These are phyloP conservation scores for Nymphaea colorata DNA, from an alignment of 164 flowering plant species.

Conservation along the genomic window DNA sequence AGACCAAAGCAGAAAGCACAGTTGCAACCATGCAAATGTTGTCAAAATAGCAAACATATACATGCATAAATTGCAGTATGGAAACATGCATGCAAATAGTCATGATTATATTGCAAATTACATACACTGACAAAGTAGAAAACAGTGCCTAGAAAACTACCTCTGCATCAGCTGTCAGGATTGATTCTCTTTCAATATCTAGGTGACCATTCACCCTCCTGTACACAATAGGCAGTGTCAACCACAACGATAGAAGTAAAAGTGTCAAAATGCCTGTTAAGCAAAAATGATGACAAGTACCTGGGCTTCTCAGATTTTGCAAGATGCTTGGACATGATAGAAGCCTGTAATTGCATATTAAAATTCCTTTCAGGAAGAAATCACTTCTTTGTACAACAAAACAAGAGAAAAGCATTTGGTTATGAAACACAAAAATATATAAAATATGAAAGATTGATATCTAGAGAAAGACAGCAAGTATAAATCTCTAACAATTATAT, in stretches of 20 bases:
- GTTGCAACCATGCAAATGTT: too few relatives aligned
- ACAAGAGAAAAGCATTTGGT: too few relatives aligned
- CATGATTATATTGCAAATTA: background rate
- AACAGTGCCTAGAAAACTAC: background rate
- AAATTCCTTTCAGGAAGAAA: background rate
- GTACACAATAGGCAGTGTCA: background rate
- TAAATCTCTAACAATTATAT: too few relatives aligned
- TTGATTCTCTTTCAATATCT: conserved; percentile 6
- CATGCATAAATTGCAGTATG: too few relatives aligned
- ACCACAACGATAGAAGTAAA: background rate
- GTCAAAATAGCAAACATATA: too few relatives aligned
- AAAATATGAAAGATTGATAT: too few relatives aligned
- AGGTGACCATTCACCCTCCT: conserved; percentile 10
- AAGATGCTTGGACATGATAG: conserved; percentile 13
- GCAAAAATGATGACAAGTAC: background rate
- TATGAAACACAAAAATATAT: too few relatives aligned
- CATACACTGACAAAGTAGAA: background rate
- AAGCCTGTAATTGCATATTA: conserved; percentile 8
- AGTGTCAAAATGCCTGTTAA: background rate
- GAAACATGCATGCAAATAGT: background rate
- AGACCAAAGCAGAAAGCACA: too few relatives aligned
- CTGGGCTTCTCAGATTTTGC: conserved; percentile 13
- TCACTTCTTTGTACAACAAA: too few relatives aligned
- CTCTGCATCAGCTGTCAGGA: conserved; percentile 3
- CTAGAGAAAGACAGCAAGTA: too few relatives aligned